Evolutionary conservation across 805 yeast species (phyloP).

Genomic region (Candida qinlingensis): DNA sequence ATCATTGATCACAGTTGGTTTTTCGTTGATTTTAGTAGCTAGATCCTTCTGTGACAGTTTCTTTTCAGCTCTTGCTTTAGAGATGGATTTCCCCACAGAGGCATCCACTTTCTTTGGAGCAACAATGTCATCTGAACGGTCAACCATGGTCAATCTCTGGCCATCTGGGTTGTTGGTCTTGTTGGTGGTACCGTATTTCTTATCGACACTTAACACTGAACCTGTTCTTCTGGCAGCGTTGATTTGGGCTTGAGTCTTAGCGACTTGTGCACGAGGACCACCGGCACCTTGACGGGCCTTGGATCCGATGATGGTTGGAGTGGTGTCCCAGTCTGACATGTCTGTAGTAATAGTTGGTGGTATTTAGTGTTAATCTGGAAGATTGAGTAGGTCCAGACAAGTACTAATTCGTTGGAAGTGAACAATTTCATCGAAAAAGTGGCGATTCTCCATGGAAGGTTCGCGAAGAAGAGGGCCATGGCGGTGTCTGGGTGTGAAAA

Average conservation of each 20-base stretch:
- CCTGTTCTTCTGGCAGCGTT: constrained; percentile 96
- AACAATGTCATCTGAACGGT: constrained; percentile 88
- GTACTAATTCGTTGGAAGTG: neutral
- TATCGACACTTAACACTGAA: constrained; percentile 82
- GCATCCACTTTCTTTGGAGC: constrained; percentile 85
- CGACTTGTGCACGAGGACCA: constrained; percentile 83
- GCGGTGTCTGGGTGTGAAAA: constrained; percentile 1
- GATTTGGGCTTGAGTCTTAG: constrained; percentile 69
- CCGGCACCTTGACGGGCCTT: constrained; percentile 84
- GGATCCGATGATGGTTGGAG: constrained; percentile 79
- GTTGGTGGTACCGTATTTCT: constrained; percentile 75
- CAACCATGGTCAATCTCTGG: constrained; percentile 89
- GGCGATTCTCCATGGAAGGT: neutral
- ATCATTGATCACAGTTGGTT: constrained; percentile 91
- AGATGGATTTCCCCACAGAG: constrained; percentile 82
- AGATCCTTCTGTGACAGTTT: constrained; percentile 90
- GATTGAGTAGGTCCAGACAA: no score
- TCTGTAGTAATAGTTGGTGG: neutral
- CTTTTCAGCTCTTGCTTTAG: constrained; percentile 82
- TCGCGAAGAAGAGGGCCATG: neutral
- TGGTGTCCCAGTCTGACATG: constrained; percentile 81
- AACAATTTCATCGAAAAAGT: neutral
- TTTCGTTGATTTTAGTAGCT: constrained; percentile 93
- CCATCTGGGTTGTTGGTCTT: constrained; percentile 75
- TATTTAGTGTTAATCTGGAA: no score